Evolutionary conservation across 345 rosid species (phyloP).

Genomic region (Pseudoturritis turrita): DNA sequence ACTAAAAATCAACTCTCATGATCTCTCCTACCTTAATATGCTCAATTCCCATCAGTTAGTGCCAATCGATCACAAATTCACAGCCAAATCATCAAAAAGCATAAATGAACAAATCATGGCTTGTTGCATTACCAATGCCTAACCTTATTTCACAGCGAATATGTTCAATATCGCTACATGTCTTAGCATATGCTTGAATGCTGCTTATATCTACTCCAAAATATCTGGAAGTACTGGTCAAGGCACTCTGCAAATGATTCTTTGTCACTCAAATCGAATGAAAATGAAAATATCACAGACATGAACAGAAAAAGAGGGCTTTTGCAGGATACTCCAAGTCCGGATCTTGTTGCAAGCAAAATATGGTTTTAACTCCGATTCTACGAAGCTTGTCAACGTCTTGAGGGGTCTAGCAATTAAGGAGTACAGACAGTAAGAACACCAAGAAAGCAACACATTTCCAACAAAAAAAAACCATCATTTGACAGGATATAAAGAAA

Average conservation of each 20-base stretch:
- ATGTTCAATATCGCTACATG: conserved; percentile 57
- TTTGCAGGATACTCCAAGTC: conserved; percentile 85
- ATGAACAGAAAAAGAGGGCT: neutral
- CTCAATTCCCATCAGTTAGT: neutral
- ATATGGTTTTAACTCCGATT: conserved; percentile 87
- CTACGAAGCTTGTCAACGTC: conserved; percentile 83
- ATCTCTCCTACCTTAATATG: neutral
- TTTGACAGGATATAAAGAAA: conserved; percentile 4
- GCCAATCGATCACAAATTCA: neutral
- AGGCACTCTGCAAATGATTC: conserved; percentile 25
- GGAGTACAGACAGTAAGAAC: neutral
- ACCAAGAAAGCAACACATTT: neutral
- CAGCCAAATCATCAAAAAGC: neutral
- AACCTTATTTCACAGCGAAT: conserved; percentile 88
- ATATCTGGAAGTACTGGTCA: conserved; percentile 59
- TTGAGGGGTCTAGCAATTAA: conserved; percentile 55
- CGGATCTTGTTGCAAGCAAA: conserved; percentile 89
- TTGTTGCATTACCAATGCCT: conserved; percentile 8
- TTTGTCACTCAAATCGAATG: neutral
- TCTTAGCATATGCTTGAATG: conserved; percentile 64
- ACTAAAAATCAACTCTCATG: neutral
- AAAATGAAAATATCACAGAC: neutral
- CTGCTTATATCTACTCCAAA: conserved; percentile 85
- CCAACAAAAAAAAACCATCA: neutral
- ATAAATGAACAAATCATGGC: neutral